A percentile compares a stretch with the other conserved stretches of the same genome.
phyloP scores from a whole-genome alignment of 306 rosid species.

The Dryas octopetala region DNA sequence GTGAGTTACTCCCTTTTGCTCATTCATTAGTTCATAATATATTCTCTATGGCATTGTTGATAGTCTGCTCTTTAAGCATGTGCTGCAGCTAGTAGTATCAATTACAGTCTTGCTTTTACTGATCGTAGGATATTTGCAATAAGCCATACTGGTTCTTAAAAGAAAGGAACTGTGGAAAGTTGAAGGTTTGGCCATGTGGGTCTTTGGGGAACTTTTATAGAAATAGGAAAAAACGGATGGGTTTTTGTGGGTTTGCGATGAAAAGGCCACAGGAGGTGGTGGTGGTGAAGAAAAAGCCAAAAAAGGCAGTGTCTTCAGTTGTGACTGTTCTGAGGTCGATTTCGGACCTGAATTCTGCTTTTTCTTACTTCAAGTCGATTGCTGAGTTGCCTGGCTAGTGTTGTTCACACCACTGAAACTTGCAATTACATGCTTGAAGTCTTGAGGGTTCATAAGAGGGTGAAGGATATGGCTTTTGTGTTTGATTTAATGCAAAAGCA shows the following conservation, averaged over 20 bases:
- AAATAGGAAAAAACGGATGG: slow-evolving; percentile 39
- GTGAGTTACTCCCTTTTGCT: slow-evolving; percentile 7
- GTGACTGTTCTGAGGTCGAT: slow-evolving; percentile 56
- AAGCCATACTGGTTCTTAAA: slow-evolving; percentile 36
- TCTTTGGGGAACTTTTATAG: slow-evolving; percentile 41
- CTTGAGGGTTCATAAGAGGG: slow-evolving; percentile 47
- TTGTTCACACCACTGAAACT: slow-evolving; percentile 75
- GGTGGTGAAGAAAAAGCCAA: slow-evolving; percentile 39
- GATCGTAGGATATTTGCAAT: slow-evolving; percentile 33
- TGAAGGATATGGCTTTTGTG: slow-evolving; percentile 72
- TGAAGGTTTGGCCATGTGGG: slow-evolving; percentile 46
- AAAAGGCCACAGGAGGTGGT: slow-evolving; percentile 37
- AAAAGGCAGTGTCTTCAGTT: slow-evolving; percentile 49
- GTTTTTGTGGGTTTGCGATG: slow-evolving; percentile 39
- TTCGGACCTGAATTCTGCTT: slow-evolving; percentile 51
- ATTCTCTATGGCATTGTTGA: slow-evolving; percentile 46
- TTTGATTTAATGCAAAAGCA: slow-evolving; percentile 80
- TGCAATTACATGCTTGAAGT: slow-evolving; percentile 89
- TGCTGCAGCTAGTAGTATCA: slow-evolving; percentile 34
- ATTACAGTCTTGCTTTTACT: slow-evolving; percentile 34
- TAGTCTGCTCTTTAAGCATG: slow-evolving; percentile 50
- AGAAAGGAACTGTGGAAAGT: slow-evolving; percentile 37
- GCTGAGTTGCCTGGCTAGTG: slow-evolving; percentile 51
- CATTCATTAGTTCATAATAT: slow-evolving; percentile 12
- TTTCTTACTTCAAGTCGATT: slow-evolving; percentile 65